Conservation (phyloP, 225 moss, liverwort and hornwort species). For the Physcomitrellopsis africana region DNA sequence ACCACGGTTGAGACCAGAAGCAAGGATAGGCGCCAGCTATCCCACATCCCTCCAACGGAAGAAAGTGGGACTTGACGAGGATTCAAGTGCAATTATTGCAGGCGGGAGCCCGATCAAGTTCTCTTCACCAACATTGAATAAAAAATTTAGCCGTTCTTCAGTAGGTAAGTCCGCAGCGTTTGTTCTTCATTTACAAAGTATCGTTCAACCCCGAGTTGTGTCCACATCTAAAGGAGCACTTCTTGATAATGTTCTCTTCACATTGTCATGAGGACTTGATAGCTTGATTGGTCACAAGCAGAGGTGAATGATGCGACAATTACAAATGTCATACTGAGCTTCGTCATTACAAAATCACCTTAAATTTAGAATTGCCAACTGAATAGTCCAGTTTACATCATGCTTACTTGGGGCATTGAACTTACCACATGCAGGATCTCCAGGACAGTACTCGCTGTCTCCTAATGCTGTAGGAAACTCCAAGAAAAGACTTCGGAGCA, state of each 20-base stretch:
- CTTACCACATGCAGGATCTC: conserved; percentile 30
- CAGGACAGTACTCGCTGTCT: conserved; percentile 25
- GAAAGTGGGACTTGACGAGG: conserved; percentile 34
- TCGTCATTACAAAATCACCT: not conserved
- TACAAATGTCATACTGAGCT: not conserved
- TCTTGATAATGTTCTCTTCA: not conserved
- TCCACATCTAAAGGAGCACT: not conserved
- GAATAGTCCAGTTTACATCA: conserved; percentile 5
- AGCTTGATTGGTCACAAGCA: not conserved
- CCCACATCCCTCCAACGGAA: conserved; percentile 25
- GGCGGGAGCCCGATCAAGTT: conserved; percentile 29
- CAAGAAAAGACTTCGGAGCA: conserved; percentile 35
- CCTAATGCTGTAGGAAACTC: conserved; percentile 16
- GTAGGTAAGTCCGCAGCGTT: conserved; percentile 34
- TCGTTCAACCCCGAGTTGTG: not conserved
- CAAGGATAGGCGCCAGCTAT: conserved; percentile 36
- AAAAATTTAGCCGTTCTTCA: conserved; percentile 32
- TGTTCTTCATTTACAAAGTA: not conserved
- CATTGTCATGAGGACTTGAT: not conserved
- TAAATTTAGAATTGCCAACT: not conserved
- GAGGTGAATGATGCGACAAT: not conserved
- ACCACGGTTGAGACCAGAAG: conserved; percentile 45
- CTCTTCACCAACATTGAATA: conserved; percentile 35
- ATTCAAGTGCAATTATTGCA: conserved; percentile 18
- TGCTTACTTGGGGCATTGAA: not conserved